These are phyloP conservation scores for Verticillium nonalfalfae DNA, from an alignment of 2,329 filamentous ascomycete genomes.

Conservation along the genomic window DNA sequence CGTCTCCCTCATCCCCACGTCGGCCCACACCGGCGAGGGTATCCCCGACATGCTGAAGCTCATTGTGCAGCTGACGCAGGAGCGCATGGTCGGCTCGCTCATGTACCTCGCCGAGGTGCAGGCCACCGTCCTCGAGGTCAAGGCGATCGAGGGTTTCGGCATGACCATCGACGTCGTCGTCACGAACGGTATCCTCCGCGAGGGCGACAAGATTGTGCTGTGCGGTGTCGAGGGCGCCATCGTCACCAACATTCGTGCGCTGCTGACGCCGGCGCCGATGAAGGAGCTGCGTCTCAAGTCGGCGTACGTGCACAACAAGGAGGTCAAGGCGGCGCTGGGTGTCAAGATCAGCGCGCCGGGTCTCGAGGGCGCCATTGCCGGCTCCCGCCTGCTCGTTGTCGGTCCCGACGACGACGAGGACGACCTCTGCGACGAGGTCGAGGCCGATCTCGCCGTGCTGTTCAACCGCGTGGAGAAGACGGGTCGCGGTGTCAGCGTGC, in stretches of 20 bases:
- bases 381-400: constrained; percentile 88
- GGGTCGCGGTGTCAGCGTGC: constrained; percentile 90
- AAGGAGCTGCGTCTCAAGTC: constrained; percentile 95
- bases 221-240: constrained; percentile 98
- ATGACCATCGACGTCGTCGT: constrained; percentile 98
- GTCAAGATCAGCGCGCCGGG: constrained; percentile 98
- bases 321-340: constrained; percentile 96
- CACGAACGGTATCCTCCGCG: constrained; percentile 88
- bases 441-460: constrained; percentile 85
- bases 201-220: constrained; percentile 90
- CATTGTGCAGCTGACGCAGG: constrained; percentile 84
- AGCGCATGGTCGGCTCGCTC: constrained; percentile 92
- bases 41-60: constrained; percentile 98
- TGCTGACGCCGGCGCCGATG: constrained; percentile 87
- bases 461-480: constrained; percentile 89
- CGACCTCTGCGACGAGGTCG: constrained; percentile 93
- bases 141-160: constrained; percentile 97
- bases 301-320: constrained; percentile 96
- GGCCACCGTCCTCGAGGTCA: constrained; percentile 96
- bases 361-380: constrained; percentile 92
- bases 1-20: constrained; percentile 95
- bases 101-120: constrained; percentile 99
- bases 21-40: constrained; percentile 97
- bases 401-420: constrained; percentile 95
- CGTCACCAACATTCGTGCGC: constrained; percentile 86